phyloP scores from a whole-genome alignment of 768 basidiomycete species.

The Rhizopogon sp. region DNA sequence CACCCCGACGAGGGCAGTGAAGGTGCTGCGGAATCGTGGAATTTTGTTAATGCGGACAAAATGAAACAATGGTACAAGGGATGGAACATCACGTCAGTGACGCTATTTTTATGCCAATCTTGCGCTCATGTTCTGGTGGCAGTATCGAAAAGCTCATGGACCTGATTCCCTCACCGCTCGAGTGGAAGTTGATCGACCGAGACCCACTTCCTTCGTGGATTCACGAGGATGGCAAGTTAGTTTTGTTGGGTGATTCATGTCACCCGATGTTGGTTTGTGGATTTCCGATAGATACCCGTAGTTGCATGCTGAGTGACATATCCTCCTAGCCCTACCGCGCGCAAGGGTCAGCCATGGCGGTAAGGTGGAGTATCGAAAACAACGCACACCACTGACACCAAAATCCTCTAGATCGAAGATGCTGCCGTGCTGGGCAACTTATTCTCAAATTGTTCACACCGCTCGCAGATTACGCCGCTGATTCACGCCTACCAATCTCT shows the following conservation, averaged over 20 bases:
- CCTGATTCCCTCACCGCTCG: conserved; percentile 40
- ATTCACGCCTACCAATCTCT: conserved; percentile 49
- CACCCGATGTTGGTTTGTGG: conserved; percentile 46
- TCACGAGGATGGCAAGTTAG: conserved; percentile 37
- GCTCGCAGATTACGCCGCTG: conserved; percentile 40
- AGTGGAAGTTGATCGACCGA: conserved; percentile 46
- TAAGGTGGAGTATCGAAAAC: conserved; percentile 16
- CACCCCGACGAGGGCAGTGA: conserved; percentile 36
- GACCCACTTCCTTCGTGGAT: conserved; percentile 45
- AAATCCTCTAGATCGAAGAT: conserved; percentile 26
- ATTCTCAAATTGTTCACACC: conserved; percentile 40
- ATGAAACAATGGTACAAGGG: conserved; percentile 42
- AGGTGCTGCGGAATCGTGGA: conserved; percentile 34
- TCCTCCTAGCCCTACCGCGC: conserved; percentile 42
- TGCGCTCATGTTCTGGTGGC: background rate
- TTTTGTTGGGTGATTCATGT: conserved; percentile 49
- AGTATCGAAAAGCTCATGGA: conserved; percentile 42
- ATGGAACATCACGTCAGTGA: conserved; percentile 43
- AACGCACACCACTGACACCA: conserved; percentile 2
- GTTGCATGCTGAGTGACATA: background rate
- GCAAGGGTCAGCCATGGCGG: conserved; percentile 53
- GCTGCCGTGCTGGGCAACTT: conserved; percentile 41
- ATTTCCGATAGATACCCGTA: background rate
- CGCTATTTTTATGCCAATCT: background rate
- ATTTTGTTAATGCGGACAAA: conserved; percentile 37